These are phyloP conservation scores for Rhodotorula sp. DNA, from an alignment of 1,284 basidiomycete species.

Conservation along the genomic window DNA sequence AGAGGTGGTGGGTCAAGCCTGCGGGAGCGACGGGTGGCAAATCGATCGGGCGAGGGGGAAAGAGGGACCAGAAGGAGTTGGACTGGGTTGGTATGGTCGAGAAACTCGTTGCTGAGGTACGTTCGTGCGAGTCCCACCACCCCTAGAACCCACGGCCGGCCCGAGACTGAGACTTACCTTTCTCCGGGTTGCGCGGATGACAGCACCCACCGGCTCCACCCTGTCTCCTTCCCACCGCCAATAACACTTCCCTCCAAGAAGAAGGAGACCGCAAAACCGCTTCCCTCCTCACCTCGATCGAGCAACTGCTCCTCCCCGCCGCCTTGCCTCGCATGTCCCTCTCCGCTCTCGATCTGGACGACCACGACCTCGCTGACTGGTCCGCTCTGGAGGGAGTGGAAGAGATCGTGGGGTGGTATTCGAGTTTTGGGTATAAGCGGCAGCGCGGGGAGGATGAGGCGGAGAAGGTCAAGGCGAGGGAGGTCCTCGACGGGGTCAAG, in stretches of 20 bases:
- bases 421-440: conserved; percentile 8
- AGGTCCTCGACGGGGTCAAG: conserved; percentile 5
- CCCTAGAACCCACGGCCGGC: too few species aligned
- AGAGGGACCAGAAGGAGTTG: neutral
- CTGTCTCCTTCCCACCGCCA: neutral
- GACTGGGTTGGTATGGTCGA: conserved; percentile 14
- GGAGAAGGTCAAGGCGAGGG: neutral
- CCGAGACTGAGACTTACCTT: neutral
- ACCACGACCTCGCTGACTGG: conserved; percentile 3
- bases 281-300: conserved; percentile 23
- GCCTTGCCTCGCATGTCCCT: conserved; percentile 25
- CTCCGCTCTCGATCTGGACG: conserved; percentile 9
- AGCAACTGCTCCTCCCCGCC: conserved; percentile 25
- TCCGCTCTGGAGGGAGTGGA: neutral
- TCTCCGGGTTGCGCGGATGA: too few species aligned
- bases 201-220: conserved; percentile 21
- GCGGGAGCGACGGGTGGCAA: neutral
- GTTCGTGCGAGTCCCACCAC: neutral
- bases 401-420: conserved; percentile 23
- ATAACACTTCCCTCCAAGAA: neutral
- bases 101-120: conserved; percentile 8
- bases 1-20: conserved; percentile 17
- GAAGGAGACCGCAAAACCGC: too few species aligned
- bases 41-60: conserved; percentile 16
- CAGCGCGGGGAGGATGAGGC: neutral